phyloP scores from a whole-genome alignment of 257 asterid species.

The Gentiana straminea region DNA sequence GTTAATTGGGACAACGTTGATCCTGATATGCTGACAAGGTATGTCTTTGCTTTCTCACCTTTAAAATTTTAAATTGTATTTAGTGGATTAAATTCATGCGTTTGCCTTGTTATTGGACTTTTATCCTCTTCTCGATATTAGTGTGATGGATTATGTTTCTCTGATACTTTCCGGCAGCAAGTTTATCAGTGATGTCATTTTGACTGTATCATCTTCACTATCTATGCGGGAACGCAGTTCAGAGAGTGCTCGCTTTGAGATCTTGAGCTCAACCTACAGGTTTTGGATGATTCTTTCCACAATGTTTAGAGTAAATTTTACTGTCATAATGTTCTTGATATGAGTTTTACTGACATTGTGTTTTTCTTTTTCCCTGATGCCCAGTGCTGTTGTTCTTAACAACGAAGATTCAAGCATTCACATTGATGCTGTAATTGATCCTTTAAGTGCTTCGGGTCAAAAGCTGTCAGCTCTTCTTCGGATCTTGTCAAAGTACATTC shows the following conservation, averaged over 20 bases:
- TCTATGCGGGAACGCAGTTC: conserved; percentile 74
- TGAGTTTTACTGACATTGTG: conserved; percentile 16
- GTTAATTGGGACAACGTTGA: conserved; percentile 74
- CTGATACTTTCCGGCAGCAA: conserved; percentile 40
- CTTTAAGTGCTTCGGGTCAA: conserved; percentile 96
- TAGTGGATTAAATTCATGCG: not conserved
- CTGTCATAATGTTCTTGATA: conserved; percentile 1
- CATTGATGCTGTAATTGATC: conserved; percentile 95
- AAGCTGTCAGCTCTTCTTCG: conserved; percentile 83
- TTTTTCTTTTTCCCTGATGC: conserved; percentile 4
- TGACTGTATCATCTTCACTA: conserved; percentile 84
- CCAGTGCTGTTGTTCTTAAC: conserved; percentile 76
- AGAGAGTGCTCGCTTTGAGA: conserved; percentile 92
- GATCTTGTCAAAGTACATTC: conserved; percentile 62
- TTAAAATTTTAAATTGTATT: too few relatives aligned
- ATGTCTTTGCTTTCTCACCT: not conserved
- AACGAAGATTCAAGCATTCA: conserved; percentile 79
- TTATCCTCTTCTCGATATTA: conserved; percentile 1
- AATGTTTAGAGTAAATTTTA: not conserved
- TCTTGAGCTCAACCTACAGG: conserved; percentile 82
- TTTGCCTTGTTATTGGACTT: not conserved
- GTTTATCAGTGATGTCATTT: conserved; percentile 77
- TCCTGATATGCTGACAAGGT: conserved; percentile 93
- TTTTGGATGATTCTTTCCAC: conserved; percentile 16
- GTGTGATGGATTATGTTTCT: conserved; percentile 6